These are phyloP conservation scores for Colletotrichum orbiculare DNA, from an alignment of 2,329 filamentous ascomycete species.

Conservation along the genomic window DNA sequence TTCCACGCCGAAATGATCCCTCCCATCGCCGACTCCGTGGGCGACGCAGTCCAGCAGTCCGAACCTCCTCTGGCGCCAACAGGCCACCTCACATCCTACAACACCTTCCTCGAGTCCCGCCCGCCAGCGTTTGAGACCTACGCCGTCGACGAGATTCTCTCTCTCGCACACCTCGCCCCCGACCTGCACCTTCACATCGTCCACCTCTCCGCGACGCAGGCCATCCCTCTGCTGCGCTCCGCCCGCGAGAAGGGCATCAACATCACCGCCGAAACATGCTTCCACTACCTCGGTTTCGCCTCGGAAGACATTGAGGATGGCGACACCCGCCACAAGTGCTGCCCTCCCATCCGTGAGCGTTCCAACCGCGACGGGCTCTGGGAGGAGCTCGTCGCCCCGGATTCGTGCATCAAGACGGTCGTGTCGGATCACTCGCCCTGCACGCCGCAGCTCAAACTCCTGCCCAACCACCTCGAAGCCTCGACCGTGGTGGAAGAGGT, in stretches of 20 bases:
- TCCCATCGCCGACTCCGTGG: conserved; percentile 82
- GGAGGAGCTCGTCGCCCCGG: conserved; percentile 76
- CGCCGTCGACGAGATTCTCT: conserved; percentile 87
- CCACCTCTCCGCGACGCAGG: conserved; percentile 89
- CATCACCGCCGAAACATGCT: conserved; percentile 94
- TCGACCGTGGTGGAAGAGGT: conserved; percentile 41
- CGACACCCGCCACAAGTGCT: conserved; percentile 95
- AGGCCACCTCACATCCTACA: conserved; percentile 81
- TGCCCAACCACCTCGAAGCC: conserved; percentile 73
- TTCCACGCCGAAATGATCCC: conserved; percentile 99
- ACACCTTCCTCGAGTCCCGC: conserved; percentile 90
- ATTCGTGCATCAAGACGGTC: conserved; percentile 89
- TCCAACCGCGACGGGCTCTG: conserved; percentile 88
- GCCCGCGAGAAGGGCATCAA: conserved; percentile 80
- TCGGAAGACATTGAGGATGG: conserved; percentile 85
- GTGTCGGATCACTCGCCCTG: conserved; percentile 97
- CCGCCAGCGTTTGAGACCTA: conserved; percentile 92
- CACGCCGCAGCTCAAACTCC: conserved; percentile 91
- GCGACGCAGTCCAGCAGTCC: conserved; percentile 78
- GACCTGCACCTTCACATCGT: conserved; percentile 91
- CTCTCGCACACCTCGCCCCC: conserved; percentile 82
- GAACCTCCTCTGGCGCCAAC: conserved; percentile 75
- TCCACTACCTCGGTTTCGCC: conserved; percentile 89
- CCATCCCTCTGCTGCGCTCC: conserved; percentile 81
- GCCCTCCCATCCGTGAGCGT: conserved; percentile 86